These are phyloP conservation scores for Dendrobium chrysotoxum DNA, from an alignment of 106 monocot species.

Conservation along the genomic window DNA sequence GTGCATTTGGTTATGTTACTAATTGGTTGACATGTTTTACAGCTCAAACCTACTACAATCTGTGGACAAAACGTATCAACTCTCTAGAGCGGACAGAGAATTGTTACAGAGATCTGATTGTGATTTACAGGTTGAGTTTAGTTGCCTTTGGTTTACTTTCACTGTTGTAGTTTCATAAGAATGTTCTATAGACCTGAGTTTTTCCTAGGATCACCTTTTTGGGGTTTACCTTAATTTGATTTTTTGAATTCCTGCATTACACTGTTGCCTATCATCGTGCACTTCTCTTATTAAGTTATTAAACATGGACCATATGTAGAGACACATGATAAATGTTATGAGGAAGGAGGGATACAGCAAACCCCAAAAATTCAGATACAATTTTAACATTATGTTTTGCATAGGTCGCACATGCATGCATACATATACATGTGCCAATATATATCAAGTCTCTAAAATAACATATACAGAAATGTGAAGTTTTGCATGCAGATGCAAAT, in stretches of 20 bases:
- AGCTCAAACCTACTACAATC: conserved; percentile 46
- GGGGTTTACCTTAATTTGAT: not conserved
- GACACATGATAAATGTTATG: not conserved
- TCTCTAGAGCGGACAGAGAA: conserved; percentile 69
- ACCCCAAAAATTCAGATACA: not conserved
- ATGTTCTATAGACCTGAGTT: not conserved
- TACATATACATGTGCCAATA: not conserved
- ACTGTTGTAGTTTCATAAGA: not conserved
- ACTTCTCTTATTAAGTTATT: not conserved
- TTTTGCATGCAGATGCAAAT: not conserved
- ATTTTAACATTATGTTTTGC: not conserved
- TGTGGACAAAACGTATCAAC: conserved; percentile 64
- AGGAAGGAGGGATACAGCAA: not conserved
- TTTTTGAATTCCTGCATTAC: not conserved
- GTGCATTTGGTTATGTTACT: conserved; percentile 1
- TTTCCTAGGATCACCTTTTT: not conserved
- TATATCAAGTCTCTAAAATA: not conserved
- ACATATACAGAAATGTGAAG: no score
- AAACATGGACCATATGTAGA: not conserved
- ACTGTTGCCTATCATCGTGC: not conserved
- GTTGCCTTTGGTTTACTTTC: not conserved
- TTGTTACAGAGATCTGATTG: conserved; percentile 65
- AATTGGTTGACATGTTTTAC: conserved; percentile 8
- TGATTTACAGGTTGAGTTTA: conserved; percentile 83
- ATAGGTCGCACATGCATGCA: not conserved